Conservation (phyloP, 139 green algal genomes). For the Micractinium conductrix region DNA sequence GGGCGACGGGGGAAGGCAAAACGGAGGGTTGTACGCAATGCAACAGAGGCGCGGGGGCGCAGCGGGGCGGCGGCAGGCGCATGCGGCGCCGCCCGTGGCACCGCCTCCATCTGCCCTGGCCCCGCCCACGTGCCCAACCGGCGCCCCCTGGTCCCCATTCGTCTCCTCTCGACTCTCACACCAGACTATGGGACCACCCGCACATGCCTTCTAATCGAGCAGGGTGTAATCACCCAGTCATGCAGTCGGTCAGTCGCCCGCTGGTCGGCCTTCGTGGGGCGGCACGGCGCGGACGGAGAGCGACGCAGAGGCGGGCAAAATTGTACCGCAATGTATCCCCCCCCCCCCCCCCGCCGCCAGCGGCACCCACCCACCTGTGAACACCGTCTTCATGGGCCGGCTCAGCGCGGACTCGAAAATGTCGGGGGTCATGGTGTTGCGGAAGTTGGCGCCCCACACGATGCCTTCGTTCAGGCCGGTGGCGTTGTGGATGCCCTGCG, state of each 20-base stretch:
- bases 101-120: not conserved
- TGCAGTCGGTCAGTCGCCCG: too few species aligned
- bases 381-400: conserved; percentile 24
- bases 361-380: conserved; percentile 12
- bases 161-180: too few species aligned
- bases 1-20: not conserved
- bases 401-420: conserved; percentile 32
- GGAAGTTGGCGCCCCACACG: conserved; percentile 19
- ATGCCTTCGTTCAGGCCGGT: conserved; percentile 46
- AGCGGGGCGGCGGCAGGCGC: not conserved
- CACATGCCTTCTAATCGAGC: too few species aligned
- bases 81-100: too few species aligned
- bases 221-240: too few species aligned
- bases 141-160: too few species aligned
- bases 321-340: not conserved
- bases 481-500: conserved; percentile 28
- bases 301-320: too few species aligned
- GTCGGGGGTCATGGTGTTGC: not conserved
- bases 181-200: too few species aligned
- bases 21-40: not conserved
- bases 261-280: too few species aligned
- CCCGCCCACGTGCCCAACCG: too few species aligned
- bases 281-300: too few species aligned
- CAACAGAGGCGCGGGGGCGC: not conserved
- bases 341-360: too few species aligned